These are phyloP conservation scores for Pythium monospermum DNA, from an alignment of 352 stramenopile species.

Conservation along the genomic window DNA sequence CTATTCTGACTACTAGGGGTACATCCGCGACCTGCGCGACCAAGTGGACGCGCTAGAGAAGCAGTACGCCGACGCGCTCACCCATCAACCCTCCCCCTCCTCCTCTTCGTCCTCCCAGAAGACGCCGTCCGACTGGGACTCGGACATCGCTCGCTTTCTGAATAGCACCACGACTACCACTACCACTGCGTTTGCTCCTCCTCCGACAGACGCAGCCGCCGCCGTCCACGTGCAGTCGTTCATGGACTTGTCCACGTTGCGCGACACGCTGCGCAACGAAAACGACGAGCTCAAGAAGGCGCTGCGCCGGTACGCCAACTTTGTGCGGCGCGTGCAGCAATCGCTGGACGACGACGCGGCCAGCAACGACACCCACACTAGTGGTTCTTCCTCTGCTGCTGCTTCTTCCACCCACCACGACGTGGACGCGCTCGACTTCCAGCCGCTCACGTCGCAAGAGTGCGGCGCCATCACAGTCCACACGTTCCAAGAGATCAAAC, in stretches of 20 bases:
- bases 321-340: slow-evolving; percentile 34
- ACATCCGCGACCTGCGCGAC: slow-evolving; percentile 20
- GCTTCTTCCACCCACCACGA: too few relatives aligned
- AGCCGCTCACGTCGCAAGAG: slow-evolving; percentile 31
- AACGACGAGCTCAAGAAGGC: slow-evolving; percentile 44
- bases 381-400: too few relatives aligned
- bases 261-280: slow-evolving; percentile 43
- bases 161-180: slow-evolving; percentile 10
- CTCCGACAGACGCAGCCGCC: slow-evolving; percentile 7
- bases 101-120: not conserved
- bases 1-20: slow-evolving; percentile 6
- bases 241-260: slow-evolving; percentile 39
- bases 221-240: slow-evolving; percentile 31
- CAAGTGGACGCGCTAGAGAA: slow-evolving; percentile 18
- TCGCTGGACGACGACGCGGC: slow-evolving; percentile 32
- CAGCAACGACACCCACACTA: slow-evolving; percentile 21
- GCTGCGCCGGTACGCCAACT: slow-evolving; percentile 33
- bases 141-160: not conserved
- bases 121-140: not conserved
- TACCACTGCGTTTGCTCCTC: slow-evolving; percentile 8
- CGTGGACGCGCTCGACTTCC: slow-evolving; percentile 19
- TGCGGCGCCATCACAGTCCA: slow-evolving; percentile 34
- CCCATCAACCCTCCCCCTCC: slow-evolving; percentile 2
- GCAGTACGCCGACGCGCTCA: slow-evolving; percentile 17
- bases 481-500: slow-evolving; percentile 35